Evolutionary conservation across 169 alveolate species (phyloP), one percentile per base, ranked within the genome.

Genomic region (Ichthyophthirius multifiliis): DNA sequence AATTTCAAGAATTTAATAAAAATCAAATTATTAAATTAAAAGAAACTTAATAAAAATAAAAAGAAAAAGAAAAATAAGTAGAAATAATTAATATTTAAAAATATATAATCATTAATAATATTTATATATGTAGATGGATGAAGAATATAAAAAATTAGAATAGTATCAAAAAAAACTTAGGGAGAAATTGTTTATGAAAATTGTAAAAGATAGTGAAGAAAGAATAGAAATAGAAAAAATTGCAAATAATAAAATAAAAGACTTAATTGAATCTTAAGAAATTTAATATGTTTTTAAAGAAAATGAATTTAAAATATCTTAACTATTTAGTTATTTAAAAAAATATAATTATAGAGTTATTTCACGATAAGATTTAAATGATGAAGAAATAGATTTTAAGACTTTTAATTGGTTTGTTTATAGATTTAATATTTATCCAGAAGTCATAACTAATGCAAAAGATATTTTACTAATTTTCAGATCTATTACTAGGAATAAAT

Each of bases 361-460:
- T 12, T 55, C 71, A 16, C 75, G 63, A 67, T 18, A 39, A 37
- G 18, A 34, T 18, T 23, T 41, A 16, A 62, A 39, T 48, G 45
- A 35, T 35, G 45, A 67, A 15, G 74, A 73, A 37, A 48, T 81
- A 0, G 37, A 55, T 12, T 41, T 71, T 7, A 81, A 73, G 55
- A 65, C 76, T 18, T 81, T 67, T 47, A 81, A 71, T 43, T 81
- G 86, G 86, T 81, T 81, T 63, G 65, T 81, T 37, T 76, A 67
- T 9, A 71, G 80, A 41, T 81, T 81, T 62, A 20, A 67, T n/a
- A 46, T 81, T 9, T 81, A 81, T 34, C 86, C 86, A 7, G 86
- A 81, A n/a, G 20, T 81, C 10, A 37, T 67, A 1, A 27, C 71
- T 4, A 55, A 67, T 41, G 35, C 43, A n/a, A 20, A 34, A 39